Percentiles rank a stretch among this genome's conserved stretches.
Evolutionary conservation across 352 stramenopile species (phyloP).

Genomic region (Globisporangium parvum): DNA sequence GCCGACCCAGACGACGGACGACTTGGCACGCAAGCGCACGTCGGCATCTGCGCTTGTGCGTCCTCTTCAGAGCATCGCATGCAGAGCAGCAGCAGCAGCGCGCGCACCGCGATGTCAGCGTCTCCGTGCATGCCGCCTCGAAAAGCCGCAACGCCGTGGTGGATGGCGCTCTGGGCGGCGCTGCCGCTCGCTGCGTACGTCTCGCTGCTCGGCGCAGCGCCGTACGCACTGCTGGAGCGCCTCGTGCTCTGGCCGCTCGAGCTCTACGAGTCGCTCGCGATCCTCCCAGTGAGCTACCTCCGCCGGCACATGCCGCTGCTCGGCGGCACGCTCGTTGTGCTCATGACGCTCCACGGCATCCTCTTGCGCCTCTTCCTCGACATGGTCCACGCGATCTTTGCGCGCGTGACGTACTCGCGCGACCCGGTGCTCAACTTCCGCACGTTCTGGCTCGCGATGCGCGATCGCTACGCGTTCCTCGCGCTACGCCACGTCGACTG

Average conservation of each 20-base stretch:
- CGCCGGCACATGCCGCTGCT: conserved; percentile 68
- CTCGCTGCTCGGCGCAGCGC: conserved; percentile 17
- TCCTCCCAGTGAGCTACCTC: conserved; percentile 69
- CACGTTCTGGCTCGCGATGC: conserved; percentile 65
- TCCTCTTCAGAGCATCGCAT: too few relatives aligned
- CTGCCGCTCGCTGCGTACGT: not conserved
- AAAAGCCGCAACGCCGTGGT: not conserved
- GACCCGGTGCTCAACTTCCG: conserved; percentile 68
- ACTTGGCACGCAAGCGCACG: too few relatives aligned
- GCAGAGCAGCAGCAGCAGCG: too few relatives aligned
- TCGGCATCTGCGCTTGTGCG: too few relatives aligned
- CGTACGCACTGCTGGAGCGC: conserved; percentile 42
- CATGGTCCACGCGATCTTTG: conserved; percentile 55
- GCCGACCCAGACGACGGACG: too few relatives aligned
- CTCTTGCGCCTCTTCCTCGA: conserved; percentile 63
- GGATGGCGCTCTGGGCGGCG: not conserved
- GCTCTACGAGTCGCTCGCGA: conserved; percentile 68
- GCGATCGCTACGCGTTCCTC: conserved; percentile 63
- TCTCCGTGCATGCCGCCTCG: too few relatives aligned
- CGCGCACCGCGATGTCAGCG: too few relatives aligned
- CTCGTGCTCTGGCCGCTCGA: conserved; percentile 62
- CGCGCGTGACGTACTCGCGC: conserved; percentile 54
- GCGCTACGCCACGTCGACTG: conserved; percentile 47
- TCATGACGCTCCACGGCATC: conserved; percentile 73
- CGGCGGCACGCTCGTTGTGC: conserved; percentile 67